Conservation (phyloP, 2,329 filamentous ascomycete genomes). For the Aspergillus hortae region DNA sequence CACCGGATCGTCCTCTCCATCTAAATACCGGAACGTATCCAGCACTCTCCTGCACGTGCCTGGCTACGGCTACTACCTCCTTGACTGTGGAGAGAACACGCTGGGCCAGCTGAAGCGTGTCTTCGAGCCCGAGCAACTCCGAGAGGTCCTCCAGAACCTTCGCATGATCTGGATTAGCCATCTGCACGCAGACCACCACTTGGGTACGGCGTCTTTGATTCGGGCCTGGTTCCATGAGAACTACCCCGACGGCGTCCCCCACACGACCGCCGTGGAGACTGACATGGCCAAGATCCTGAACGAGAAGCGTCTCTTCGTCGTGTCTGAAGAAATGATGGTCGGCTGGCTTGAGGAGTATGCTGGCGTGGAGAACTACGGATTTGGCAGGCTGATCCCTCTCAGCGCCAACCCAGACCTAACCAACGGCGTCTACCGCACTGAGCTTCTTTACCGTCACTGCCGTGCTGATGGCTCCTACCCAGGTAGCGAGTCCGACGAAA, state of each 20-base stretch:
- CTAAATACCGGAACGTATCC: slow-evolving; percentile 93
- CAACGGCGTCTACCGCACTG: slow-evolving; percentile 18
- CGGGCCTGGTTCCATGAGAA: slow-evolving; percentile 70
- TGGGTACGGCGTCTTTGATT: slow-evolving; percentile 78
- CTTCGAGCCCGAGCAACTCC: slow-evolving; percentile 62
- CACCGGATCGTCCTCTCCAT: slow-evolving; percentile 85
- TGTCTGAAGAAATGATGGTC: slow-evolving; percentile 69
- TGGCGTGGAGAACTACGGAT: slow-evolving; percentile 72
- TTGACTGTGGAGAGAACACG: slow-evolving; percentile 91
- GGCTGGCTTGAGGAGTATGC: slow-evolving; percentile 76
- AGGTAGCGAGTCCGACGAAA: slow-evolving; percentile 10
- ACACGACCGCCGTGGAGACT: slow-evolving; percentile 39
- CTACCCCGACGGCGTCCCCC: slow-evolving; percentile 35
- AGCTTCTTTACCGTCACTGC: slow-evolving; percentile 28
- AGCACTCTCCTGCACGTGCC: slow-evolving; percentile 81
- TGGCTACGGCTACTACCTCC: slow-evolving; percentile 78
- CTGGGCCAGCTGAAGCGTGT: slow-evolving; percentile 79
- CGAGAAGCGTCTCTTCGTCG: slow-evolving; percentile 56
- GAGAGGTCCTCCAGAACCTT: slow-evolving; percentile 71
- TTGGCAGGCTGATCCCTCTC: slow-evolving; percentile 54
- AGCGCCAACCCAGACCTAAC: slow-evolving; percentile 29
- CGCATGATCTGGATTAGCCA: slow-evolving; percentile 90
- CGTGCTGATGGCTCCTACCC: slow-evolving; percentile 25
- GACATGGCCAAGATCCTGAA: slow-evolving; percentile 35
- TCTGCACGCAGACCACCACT: slow-evolving; percentile 91